Base-by-base conservation (phyloP, 371 early-diverging fungal genomes). In the Mucor saturninus region DNA sequence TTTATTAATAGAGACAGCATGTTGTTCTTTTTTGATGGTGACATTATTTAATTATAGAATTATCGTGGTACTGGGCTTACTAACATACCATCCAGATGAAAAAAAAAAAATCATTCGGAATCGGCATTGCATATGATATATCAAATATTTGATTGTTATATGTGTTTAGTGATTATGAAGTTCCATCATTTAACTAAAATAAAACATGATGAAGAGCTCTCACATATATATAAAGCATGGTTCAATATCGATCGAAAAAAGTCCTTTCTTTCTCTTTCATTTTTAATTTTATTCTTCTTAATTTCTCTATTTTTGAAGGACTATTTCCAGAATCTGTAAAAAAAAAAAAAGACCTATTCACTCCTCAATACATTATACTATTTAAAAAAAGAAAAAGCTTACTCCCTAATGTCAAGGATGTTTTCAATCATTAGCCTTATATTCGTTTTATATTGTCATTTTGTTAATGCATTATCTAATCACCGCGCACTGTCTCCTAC, bases 401-500 rank as follows among this genome's bases (percentile, higher is more conserved):
- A 35, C 35, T 35, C 35, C 35, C 4, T 35, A 35, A 35, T 35
- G 4, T 35, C 35, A 43, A 14, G 43, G 43, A 43, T 43, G 43
- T 43, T 43, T 43, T 43, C 43, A 43, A 43, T 15, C 15, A 43
- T 15, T 43, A 43, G 5, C 13, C 8, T 56, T 30, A 40, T 56
- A 30, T 43, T 45, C 38, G 26, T 42, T 28, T 43, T 30, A 15
- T 42, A 40, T n/a, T 56, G 10, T 45, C 56, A 28, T 29, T 10
- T 28, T 30, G 9, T n/a, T n/a, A 8, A 28, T 48, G 32, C 28
- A 32, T 9, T 59, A 32, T 28, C 60, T 30, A 14, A 31, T 56
- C 2, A 26, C 43, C 39, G 40, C 28, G 40, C 43, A 43, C 39
- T 50, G 11, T 26, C 61, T 31, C 42, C 67, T 35, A 39, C 50